Conservation (phyloP, 164 flowering plant genomes). For the Macadamia integrifolia region DNA sequence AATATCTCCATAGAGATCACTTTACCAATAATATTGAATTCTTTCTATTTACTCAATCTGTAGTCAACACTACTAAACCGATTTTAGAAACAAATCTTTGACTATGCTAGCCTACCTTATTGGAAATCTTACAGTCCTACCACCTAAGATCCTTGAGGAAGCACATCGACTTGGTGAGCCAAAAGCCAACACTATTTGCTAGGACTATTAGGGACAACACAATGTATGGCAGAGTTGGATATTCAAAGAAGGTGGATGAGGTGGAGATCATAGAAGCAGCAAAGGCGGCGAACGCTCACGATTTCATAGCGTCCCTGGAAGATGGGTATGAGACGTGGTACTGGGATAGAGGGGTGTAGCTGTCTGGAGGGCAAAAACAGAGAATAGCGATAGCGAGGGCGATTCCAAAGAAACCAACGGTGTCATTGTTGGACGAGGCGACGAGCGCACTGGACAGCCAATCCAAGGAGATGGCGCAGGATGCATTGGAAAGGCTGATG, state of each 20-base stretch:
- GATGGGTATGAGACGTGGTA: constrained; percentile 42
- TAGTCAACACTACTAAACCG: too few species aligned
- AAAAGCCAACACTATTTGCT: constrained; percentile 38
- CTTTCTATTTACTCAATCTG: too few species aligned
- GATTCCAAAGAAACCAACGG: constrained; percentile 28
- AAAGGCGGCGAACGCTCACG: constrained; percentile 37
- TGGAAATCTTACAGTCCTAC: constrained; percentile 2
- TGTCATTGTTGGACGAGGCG: constrained; percentile 35
- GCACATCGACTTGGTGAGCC: constrained; percentile 39
- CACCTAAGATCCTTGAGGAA: constrained; percentile 31
- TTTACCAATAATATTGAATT: too few species aligned
- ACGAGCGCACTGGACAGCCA: constrained; percentile 41
- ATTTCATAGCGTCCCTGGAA: constrained; percentile 32
- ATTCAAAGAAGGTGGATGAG: constrained; percentile 18
- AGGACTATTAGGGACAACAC: constrained; percentile 22
- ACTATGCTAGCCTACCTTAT: too few species aligned
- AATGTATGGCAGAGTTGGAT: constrained; percentile 17
- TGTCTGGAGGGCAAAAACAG: constrained; percentile 48
- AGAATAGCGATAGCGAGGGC: constrained; percentile 46
- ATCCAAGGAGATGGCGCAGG: constrained; percentile 24
- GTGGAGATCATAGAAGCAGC: constrained; percentile 33
- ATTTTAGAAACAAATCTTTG: too few species aligned
- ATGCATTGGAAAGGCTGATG: constrained; percentile 26
- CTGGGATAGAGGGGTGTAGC: constrained; percentile 39
- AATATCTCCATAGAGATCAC: too few species aligned